Base-by-base conservation (phyloP, 2,329 filamentous ascomycete genomes). In the Teratosphaeria viscida region DNA sequence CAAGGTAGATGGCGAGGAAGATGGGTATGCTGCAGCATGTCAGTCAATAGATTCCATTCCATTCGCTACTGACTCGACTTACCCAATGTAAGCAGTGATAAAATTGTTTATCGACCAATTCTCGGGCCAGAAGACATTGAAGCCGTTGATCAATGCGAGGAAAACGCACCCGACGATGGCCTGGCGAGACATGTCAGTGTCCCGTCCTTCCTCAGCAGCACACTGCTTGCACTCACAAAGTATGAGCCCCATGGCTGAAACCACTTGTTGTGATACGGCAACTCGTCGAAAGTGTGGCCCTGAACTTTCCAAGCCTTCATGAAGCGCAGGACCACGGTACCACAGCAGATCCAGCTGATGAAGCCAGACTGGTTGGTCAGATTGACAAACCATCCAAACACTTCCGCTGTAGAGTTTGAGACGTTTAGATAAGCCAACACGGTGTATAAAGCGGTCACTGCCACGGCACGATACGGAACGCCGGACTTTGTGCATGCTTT, bases 61-160 rank as follows among this genome's bases (percentile, higher is more conserved):
- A 19, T 49, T 16, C 6, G 43, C n/a, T n/a, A 39, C 10, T n/a
- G 3, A 14, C 4, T 43, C 35, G 6, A 60, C 61, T 53, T 49
- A 63, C 59, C 64, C 65, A 35, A 86, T 79, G 65, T 88, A 88
- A 0, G 82, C 78, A 0, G 84, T 85, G 64, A 87, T 74, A 66
- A 94, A 94, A 66, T 78, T 78, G 5, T 79, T 77, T 0, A 79
- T 81, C 16, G 78, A 81, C 81, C 85, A 92, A 32, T 85, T 77
- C 7, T 78, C 75, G 0, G 84, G 82, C 70, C 86, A 87, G 70
- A 92, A 92, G 14, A 87, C 82, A 39, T 85, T 81, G 73, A 91
- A 92, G 1, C 88, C 89, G 66, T 90, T 90, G 65, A 89, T 85
- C 2, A 92, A 73, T 1, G 81, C 82, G n/a, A 92, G 77, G 29